Conservation (phyloP, 148 eudicot species). For the Dysphania ambrosioides region DNA sequence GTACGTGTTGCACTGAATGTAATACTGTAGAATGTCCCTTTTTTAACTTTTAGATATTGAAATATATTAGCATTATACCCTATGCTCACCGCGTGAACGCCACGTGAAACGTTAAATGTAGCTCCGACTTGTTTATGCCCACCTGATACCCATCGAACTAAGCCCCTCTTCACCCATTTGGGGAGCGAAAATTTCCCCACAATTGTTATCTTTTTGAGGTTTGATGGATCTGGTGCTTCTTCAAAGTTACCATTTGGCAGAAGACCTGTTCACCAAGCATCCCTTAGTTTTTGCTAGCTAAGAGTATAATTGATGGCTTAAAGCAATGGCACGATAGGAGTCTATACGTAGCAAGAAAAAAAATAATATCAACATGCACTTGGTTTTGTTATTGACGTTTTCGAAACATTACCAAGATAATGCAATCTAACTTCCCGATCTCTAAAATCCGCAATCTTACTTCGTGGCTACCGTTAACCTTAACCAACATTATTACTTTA, state of each 20-base stretch:
- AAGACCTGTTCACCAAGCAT: background rate
- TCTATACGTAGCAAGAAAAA: too few species aligned
- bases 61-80: background rate
- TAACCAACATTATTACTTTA: too few species aligned
- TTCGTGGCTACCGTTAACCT: too few species aligned
- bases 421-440: too few species aligned
- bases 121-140: background rate
- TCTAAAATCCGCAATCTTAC: too few species aligned
- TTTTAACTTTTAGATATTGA: background rate
- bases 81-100: background rate
- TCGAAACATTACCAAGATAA: too few species aligned
- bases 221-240: background rate
- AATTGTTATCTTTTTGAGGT: background rate
- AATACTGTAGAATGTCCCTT: background rate
- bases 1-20: background rate
- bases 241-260: background rate
- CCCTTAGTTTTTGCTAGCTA: too few species aligned
- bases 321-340: too few species aligned
- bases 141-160: background rate
- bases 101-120: background rate
- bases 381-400: too few species aligned
- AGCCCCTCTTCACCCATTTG: background rate
- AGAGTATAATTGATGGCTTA: too few species aligned
- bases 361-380: too few species aligned
- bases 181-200: background rate